Base-by-base conservation (phyloP, 1,284 basidiomycete species). In the Ceraceosorus bombacis region DNA sequence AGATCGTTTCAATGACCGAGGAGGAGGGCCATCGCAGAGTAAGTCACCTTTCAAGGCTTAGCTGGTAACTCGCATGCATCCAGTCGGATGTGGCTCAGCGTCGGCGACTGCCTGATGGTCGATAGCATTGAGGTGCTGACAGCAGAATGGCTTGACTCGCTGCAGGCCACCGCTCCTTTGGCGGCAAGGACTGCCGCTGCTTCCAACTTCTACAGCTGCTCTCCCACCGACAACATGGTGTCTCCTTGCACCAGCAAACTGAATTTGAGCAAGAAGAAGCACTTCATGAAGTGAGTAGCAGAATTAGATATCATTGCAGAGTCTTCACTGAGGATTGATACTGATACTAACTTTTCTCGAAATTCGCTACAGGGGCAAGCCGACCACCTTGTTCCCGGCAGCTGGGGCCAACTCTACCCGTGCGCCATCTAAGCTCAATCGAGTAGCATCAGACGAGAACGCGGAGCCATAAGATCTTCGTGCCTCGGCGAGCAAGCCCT, bases 241-340 rank as follows among this genome's bases (percentile, higher is more conserved):
- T 75, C 73, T 38, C 75, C 75, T 0, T 73, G 72, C 60, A 75
- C 73, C 7, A 73, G 73, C 49, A 77, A 77, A 61, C 68, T 77
- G 50, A 76, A 76, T 59, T 58, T 76, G 39, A 66, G 66, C 48
- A 77, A 77, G 69, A 64, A 67, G 51, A 73, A 74, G 62, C 74
- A 77, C 60, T 63, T 68, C 62, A 58, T 64, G 40, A 76, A 76
- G 65, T 62, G 38, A 53, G 60, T 62, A 7, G 4, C n/a, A 52
- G 9, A 17, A 10, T n/a, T 1, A 13, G 41, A 12, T 9, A n/a
- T 36, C 27, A 2, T 58, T 27, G 13, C 40, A 40, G n/a, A 53
- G 48, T 37, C 46, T 2, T 17, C 39, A n/a, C 4, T 46, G 4
- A 10, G 10, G 10, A 2, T 27, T 27, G 27, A 3, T 1, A 27